Base-by-base conservation (phyloP, 1,284 basidiomycete genomes). In the Leccinum griseonigrum region DNA sequence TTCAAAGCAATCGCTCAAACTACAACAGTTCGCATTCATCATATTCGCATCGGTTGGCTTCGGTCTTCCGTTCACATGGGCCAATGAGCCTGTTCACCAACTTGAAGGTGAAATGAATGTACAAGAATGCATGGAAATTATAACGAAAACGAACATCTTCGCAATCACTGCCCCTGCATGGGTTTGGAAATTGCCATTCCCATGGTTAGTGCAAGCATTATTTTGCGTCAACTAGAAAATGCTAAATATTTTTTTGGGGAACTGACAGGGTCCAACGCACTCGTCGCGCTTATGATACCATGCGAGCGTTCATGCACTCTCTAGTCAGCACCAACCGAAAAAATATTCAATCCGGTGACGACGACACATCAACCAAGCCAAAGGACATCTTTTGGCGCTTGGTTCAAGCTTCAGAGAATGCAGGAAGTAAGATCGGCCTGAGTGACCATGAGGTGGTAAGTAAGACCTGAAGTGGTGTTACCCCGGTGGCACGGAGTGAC, bases 41-140 rank as follows among this genome's bases (percentile, higher is more conserved):
- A 74, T 84, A 22, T 79, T 86, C 48, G 78, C 78, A 6, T 78
- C 74, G 54, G 84, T 81, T 62, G 82, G 81, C 1, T 84, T 84
- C 57, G 83, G 84, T 6, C 74, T 83, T 51, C 73, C 78, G 1
- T 81, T 82, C 59, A 73, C 72, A 38, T 85, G 84, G 84, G 55
- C 60, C 14, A 66, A 68, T 32, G 62, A 64, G 1, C 66, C 77
- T 9, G 71, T 76, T 18, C 74, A 62, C 1, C 74, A 79, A 22
- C 22, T 22, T 22, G 22, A 22, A 62, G 80, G 77, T 18, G 71
- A 66, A 26, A 78, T 83, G 75, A 74, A 78, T 3, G 57, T 84
- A 3, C 79, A 80, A 62, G 75, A 82, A 63, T 79, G 81, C 6
- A 68, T 85, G 16, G 69, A 73, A 1, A 67, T 81, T 6, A 72